Evolutionary conservation across 2,329 filamentous ascomycete species (phyloP).

Genomic region (Sphaceloma murrayae): DNA sequence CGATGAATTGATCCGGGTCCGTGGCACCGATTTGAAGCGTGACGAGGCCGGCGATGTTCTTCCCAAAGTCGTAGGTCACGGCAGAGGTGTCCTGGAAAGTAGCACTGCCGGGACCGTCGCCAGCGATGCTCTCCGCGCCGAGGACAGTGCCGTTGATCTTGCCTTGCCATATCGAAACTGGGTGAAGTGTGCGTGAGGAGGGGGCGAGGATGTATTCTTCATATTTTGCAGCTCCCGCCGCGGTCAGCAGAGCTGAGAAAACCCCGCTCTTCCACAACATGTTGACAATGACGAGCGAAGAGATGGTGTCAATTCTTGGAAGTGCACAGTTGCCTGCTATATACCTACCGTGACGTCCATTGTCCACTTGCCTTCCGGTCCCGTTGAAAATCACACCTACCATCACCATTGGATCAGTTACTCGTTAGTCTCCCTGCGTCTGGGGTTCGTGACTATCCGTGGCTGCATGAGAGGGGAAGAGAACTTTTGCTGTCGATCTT

Average conservation of each 20-base stretch:
- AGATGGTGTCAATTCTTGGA: background rate
- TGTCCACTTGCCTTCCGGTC: background rate
- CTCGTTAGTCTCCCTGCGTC: background rate
- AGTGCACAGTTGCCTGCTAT: background rate
- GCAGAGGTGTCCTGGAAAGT: slow-evolving; percentile 31
- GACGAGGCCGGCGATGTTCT: slow-evolving; percentile 36
- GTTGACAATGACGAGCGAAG: background rate
- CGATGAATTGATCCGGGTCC: slow-evolving; percentile 32
- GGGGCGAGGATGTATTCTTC: slow-evolving; percentile 36
- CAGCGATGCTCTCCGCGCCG: slow-evolving; percentile 28
- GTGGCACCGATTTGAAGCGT: slow-evolving; percentile 29
- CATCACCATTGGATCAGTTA: background rate
- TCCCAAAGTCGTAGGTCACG: slow-evolving; percentile 34
- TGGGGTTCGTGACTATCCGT: background rate
- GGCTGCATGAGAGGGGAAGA: background rate
- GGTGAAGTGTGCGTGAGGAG: slow-evolving; percentile 30
- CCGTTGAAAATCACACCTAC: background rate
- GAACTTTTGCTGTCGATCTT: slow-evolving; percentile 9
- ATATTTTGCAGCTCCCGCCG: slow-evolving; percentile 25
- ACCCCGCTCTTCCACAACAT: background rate
- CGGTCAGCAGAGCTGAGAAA: background rate
- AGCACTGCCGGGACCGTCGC: slow-evolving; percentile 25
- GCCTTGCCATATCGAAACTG: slow-evolving; percentile 31
- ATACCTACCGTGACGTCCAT: slow-evolving; percentile 9
- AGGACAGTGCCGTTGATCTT: slow-evolving; percentile 34